Percentiles rank a stretch among this genome's conserved stretches.
Conservation (phyloP, 1,139 yeast genomes). For the Pichia sp. region DNA sequence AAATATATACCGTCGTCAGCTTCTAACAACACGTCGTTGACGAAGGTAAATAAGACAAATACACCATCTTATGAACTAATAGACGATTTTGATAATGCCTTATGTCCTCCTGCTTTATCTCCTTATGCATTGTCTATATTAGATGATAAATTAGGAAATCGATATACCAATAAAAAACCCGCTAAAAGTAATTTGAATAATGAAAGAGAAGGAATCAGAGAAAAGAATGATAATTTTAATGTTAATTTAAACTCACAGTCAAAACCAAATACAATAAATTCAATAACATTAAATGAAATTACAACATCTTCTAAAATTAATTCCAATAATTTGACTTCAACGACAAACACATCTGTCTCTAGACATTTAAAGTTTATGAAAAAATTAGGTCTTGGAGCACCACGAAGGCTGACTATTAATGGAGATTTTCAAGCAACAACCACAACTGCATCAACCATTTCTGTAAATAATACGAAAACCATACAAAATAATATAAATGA, state of each 20-base stretch:
- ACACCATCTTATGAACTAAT: neutral
- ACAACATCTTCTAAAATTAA: slow-evolving; percentile 4
- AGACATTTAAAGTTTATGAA: slow-evolving; percentile 19
- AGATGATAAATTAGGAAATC: slow-evolving; percentile 23
- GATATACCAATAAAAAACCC: neutral
- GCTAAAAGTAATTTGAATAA: neutral
- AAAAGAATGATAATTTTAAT: neutral
- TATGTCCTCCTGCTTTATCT: slow-evolving; percentile 61
- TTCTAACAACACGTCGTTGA: neutral
- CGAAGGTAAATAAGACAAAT: neutral
- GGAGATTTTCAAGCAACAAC: slow-evolving; percentile 5
- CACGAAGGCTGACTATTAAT: slow-evolving; percentile 21
- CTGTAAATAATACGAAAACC: neutral
- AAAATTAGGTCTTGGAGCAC: slow-evolving; percentile 28
- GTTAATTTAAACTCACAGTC: neutral
- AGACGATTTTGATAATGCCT: slow-evolving; percentile 36
- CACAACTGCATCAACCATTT: neutral
- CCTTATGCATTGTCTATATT: slow-evolving; percentile 45
- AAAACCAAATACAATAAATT: slow-evolving; percentile 1
- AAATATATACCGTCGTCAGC: no score
- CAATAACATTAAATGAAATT: slow-evolving; percentile 3
- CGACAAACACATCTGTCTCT: slow-evolving; percentile 4
- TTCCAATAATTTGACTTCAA: neutral
- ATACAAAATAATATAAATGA: neutral
- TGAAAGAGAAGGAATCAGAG: no score